Evolutionary conservation across 495 filamentous ascomycete species (phyloP).

Genomic region (Arthonia radiata): DNA sequence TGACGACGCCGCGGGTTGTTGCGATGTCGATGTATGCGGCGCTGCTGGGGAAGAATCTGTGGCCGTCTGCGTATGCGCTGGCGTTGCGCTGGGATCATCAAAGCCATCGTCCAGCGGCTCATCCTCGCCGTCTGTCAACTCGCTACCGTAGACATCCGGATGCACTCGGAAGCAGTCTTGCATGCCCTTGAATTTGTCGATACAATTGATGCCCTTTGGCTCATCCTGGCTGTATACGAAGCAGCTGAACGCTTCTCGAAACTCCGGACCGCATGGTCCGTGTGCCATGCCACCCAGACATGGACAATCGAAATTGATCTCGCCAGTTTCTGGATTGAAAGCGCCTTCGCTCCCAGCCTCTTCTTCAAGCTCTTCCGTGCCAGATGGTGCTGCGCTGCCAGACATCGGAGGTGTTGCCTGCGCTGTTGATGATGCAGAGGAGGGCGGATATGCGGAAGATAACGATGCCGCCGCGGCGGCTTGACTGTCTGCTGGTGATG

Average conservation of each 20-base stretch:
- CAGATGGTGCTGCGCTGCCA: slow-evolving; percentile 6
- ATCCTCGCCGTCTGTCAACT: slow-evolving; percentile 66
- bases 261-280: slow-evolving; percentile 87
- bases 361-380: slow-evolving; percentile 39
- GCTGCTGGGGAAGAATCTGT: not conserved
- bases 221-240: slow-evolving; percentile 87
- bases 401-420: slow-evolving; percentile 3
- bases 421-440: slow-evolving; percentile 2
- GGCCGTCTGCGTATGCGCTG: no score
- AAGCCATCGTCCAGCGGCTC: slow-evolving; percentile 10
- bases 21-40: not conserved
- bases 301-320: slow-evolving; percentile 99
- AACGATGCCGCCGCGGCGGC: slow-evolving; percentile 8
- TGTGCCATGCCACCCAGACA: slow-evolving; percentile 94
- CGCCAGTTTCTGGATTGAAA: slow-evolving; percentile 93
- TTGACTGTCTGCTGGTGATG: slow-evolving; percentile 7
- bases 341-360: slow-evolving; percentile 70
- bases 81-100: slow-evolving; percentile 1
- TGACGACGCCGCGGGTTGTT: not conserved
- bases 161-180: slow-evolving; percentile 86
- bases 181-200: slow-evolving; percentile 96
- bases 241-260: slow-evolving; percentile 86
- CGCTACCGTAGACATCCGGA: slow-evolving; percentile 79
- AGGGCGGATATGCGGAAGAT: no score
- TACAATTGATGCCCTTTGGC: slow-evolving; percentile 96